Evolutionary conservation across 331 rosid genomes (phyloP).

Genomic region (Quercus phellos): DNA sequence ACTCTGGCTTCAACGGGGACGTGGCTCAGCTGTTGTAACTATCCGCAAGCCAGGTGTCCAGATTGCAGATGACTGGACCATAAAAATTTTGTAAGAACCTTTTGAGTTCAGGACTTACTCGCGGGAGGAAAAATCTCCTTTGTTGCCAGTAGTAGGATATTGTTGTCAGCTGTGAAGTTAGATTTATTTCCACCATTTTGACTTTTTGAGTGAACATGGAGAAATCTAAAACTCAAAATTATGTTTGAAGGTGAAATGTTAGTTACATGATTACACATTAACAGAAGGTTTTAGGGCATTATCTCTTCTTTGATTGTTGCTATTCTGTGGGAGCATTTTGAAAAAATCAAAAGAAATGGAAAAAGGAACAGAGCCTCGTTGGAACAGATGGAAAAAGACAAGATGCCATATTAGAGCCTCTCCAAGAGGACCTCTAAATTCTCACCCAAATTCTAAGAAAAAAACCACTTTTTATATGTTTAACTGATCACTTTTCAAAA

Average conservation of each 20-base stretch:
- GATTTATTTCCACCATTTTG: not conserved
- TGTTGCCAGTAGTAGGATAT: not conserved
- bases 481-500: too few species aligned
- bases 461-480: too few species aligned
- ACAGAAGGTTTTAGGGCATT: not conserved
- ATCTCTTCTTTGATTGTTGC: not conserved
- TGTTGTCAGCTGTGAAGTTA: not conserved
- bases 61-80: slow-evolving; percentile 68
- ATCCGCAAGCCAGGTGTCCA: slow-evolving; percentile 74
- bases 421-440: too few species aligned
- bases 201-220: not conserved
- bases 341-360: not conserved
- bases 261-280: not conserved
- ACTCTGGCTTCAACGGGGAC: slow-evolving; percentile 49
- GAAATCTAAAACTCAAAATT: not conserved
- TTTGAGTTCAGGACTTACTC: not conserved
- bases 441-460: too few species aligned
- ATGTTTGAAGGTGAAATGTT: not conserved
- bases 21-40: slow-evolving; percentile 35
- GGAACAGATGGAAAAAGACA: not conserved
- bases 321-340: not conserved
- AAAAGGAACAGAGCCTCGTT: not conserved
- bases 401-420: not conserved
- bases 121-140: not conserved
- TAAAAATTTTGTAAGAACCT: slow-evolving; percentile 42